Base-by-base conservation (phyloP, 306 rosid species). In the Acacia melanoxylon region DNA sequence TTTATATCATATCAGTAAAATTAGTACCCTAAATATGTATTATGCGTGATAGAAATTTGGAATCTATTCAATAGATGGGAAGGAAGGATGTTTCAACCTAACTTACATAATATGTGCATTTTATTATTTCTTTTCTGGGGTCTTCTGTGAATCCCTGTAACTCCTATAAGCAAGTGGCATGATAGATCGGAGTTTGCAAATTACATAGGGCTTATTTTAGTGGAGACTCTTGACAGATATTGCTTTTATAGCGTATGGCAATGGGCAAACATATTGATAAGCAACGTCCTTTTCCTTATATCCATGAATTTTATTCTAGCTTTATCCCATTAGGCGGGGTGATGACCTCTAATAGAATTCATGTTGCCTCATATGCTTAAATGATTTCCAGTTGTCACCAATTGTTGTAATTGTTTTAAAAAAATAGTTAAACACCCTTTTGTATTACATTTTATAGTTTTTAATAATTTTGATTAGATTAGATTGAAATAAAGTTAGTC, bases 151-250 rank as follows among this genome's bases (percentile, higher is more conserved):
- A 72, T 45, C 46, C 31, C n/a, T 51, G 61, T 63, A 86, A 42
- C 44, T 85, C 20, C 79, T 35, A 37, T 61, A 56, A 54, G 80
- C 62, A 61, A 78, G 70, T 85, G 61, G 80, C 48, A 19, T 78
- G 77, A 37, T 61, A 16, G n/a, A 9, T 66, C 20, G 71, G 72
- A 52, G 51, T 62, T 73, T 35, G 56, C 35, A 45, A 65, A 54
- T 68, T 83, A 35, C 37, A 20, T 45, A 5, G 20, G 8, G 31
- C 33, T 22, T 5, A 73, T 61, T 17, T 5, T 59, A 71, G 19
- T 51, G 65, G 75, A 31, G 37, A 42, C 44, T 68, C 25, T 29
- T 74, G 72, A 14, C 24, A 17, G 80, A 52, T 76, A 40, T 73
- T 58, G 79, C 56, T 56, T 85, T 45, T 80, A 10, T 54, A 33